Conservation (phyloP, 768 basidiomycete genomes). For the Mycena rosella region DNA sequence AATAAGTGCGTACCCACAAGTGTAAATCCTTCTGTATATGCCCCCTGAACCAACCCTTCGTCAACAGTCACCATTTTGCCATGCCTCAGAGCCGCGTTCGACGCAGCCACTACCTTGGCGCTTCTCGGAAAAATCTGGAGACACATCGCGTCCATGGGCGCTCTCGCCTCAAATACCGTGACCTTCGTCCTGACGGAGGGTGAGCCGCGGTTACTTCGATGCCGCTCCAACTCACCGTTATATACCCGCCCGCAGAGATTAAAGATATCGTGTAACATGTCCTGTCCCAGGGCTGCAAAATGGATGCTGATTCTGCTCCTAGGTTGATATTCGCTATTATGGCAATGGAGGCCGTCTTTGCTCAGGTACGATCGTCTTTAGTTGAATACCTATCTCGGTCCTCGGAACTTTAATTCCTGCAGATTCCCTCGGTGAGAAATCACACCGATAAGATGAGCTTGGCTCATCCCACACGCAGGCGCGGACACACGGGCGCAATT, state of each 20-base stretch:
- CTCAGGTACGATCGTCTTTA: conserved; percentile 10
- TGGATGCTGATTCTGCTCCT: neutral
- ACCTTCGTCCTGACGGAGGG: conserved; percentile 19
- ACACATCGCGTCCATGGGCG: conserved; percentile 13
- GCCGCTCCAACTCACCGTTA: too few species aligned
- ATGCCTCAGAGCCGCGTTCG: conserved; percentile 19
- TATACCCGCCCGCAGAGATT: too few species aligned
- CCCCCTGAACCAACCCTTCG: neutral
- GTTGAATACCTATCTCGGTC: too few species aligned
- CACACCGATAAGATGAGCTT: too few species aligned
- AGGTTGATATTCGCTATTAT: conserved; percentile 22
- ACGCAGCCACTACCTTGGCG: conserved; percentile 8
- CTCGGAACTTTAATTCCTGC: neutral
- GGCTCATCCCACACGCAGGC: neutral
- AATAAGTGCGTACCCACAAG: too few species aligned
- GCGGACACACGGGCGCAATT: conserved; percentile 15
- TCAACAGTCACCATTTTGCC: conserved; percentile 11
- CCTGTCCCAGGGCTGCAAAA: neutral
- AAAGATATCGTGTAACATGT: too few species aligned
- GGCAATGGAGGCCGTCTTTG: conserved; percentile 22
- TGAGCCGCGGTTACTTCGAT: neutral
- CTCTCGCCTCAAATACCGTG: conserved; percentile 12
- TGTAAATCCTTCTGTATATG: too few species aligned
- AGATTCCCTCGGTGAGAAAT: too few species aligned
- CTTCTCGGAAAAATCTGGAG: neutral